Percentiles rank a stretch among this genome's conserved stretches.
phyloP scores from a whole-genome alignment of 1,284 basidiomycete species.

The Coniferiporia weirii region DNA sequence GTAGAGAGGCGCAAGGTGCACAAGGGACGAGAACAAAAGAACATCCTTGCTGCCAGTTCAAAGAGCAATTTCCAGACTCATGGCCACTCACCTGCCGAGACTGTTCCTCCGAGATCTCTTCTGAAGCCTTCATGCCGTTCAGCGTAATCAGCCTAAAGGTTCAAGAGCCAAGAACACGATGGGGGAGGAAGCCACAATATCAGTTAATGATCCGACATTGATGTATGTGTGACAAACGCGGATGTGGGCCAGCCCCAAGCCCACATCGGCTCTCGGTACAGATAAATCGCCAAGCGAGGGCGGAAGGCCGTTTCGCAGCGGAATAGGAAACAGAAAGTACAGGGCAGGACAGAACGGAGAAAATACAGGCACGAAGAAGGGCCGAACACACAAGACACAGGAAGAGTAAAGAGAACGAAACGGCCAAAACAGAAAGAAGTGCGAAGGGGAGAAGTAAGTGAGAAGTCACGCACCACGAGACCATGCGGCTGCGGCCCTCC shows the following conservation, averaged over 20 bases:
- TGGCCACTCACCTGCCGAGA: constrained; percentile 69
- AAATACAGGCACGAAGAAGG: not conserved
- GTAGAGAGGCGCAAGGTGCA: not conserved
- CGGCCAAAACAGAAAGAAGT: not conserved
- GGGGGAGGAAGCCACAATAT: not conserved
- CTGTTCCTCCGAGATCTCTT: constrained; percentile 95
- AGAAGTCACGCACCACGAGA: constrained; percentile 77
- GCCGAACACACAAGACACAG: not conserved
- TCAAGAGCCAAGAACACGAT: not conserved
- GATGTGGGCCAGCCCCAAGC: not conserved
- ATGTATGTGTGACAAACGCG: not conserved
- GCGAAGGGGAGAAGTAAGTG: not conserved
- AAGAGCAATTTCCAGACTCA: not conserved
- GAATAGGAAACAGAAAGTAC: not conserved
- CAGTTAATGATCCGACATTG: not conserved
- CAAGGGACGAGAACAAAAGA: not conserved
- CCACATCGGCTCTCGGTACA: not conserved
- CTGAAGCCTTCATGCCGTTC: constrained; percentile 95
- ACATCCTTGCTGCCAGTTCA: not conserved
- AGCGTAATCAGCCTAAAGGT: constrained; percentile 83
- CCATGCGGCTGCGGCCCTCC: constrained; percentile 90
- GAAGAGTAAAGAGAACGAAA: not conserved
- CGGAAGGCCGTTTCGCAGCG: not conserved
- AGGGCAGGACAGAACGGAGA: not conserved
- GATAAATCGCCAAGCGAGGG: not conserved